Evolutionary conservation across 306 rosid genomes (phyloP).

Genomic region (Lupinus albus): DNA sequence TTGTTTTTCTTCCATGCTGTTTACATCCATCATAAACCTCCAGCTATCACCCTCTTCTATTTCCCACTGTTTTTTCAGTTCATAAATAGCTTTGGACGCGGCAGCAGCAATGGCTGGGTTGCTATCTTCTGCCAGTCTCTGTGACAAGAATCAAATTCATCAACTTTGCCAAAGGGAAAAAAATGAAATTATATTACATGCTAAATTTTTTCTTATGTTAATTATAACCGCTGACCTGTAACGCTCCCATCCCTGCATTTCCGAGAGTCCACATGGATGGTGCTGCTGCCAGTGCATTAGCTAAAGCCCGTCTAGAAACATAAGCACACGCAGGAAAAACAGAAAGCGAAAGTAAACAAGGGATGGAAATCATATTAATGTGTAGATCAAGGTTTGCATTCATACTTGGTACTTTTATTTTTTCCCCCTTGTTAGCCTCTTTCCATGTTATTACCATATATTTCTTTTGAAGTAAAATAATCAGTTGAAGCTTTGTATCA

Average conservation of each 20-base stretch:
- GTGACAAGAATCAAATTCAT: slow-evolving; percentile 39
- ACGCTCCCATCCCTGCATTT: slow-evolving; percentile 98
- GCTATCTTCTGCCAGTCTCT: slow-evolving; percentile 92
- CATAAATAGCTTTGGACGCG: slow-evolving; percentile 80
- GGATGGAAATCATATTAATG: not conserved
- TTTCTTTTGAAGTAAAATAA: slow-evolving; percentile 13
- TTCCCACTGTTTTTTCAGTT: slow-evolving; percentile 96
- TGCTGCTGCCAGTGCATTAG: slow-evolving; percentile 87
- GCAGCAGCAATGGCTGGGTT: slow-evolving; percentile 84
- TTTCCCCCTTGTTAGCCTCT: not conserved
- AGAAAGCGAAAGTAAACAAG: slow-evolving; percentile 4
- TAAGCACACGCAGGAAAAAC: slow-evolving; percentile 4
- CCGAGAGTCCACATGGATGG: slow-evolving; percentile 98
- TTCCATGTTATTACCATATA: slow-evolving; percentile 3
- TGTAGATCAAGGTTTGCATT: slow-evolving; percentile 9
- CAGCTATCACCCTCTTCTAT: slow-evolving; percentile 93
- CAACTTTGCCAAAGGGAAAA: not conserved
- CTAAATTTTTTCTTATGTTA: not conserved
- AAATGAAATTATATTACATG: not conserved
- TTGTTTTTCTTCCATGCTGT: slow-evolving; percentile 47
- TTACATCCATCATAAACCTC: slow-evolving; percentile 75
- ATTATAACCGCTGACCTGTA: slow-evolving; percentile 59
- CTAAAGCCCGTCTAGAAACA: slow-evolving; percentile 67
- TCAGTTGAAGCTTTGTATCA: slow-evolving; percentile 9
- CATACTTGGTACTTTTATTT: slow-evolving; percentile 11